phyloP scores from a whole-genome alignment of 2,329 filamentous ascomycete genomes.

The Aspergillus hiratsukae region DNA sequence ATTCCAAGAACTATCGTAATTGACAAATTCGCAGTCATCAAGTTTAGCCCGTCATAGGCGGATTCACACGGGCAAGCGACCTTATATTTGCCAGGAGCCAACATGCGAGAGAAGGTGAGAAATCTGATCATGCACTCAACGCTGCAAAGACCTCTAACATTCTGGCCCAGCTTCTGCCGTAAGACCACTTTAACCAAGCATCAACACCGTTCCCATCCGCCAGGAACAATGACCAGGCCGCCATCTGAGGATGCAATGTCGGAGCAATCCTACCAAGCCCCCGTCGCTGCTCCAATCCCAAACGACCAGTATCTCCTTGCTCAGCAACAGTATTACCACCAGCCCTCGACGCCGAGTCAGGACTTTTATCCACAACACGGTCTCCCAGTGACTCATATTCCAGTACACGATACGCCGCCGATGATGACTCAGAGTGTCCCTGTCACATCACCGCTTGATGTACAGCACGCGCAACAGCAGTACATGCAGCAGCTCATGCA shows the following conservation, averaged over 20 bases:
- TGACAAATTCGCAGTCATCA: conserved; percentile 26
- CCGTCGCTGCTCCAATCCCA: conserved; percentile 26
- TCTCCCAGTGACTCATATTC: conserved; percentile 28
- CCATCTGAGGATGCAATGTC: conserved; percentile 35
- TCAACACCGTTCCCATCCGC: conserved; percentile 36
- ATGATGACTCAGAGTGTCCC: conserved; percentile 29
- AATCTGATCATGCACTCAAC: background rate
- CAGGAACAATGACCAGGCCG: conserved; percentile 29
- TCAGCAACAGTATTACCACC: conserved; percentile 34
- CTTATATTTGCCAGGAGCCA: conserved; percentile 39
- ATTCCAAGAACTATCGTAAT: conserved; percentile 4
- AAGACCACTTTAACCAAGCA: conserved; percentile 41
- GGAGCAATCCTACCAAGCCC: conserved; percentile 33
- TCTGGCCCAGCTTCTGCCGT: conserved; percentile 33
- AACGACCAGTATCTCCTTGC: conserved; percentile 33
- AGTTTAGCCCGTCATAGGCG: conserved; percentile 39
- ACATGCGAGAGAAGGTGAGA: conserved; percentile 36
- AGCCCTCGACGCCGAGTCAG: conserved; percentile 30
- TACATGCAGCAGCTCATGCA: conserved; percentile 33
- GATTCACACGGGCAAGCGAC: conserved; percentile 39
- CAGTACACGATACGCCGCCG: conserved; percentile 25
- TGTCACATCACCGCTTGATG: conserved; percentile 25
- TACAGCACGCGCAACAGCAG: conserved; percentile 28
- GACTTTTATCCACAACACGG: conserved; percentile 35
- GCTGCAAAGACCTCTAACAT: background rate